phyloP scores from a whole-genome alignment of 352 stramenopile genomes.

The Phytophthora sp. region DNA sequence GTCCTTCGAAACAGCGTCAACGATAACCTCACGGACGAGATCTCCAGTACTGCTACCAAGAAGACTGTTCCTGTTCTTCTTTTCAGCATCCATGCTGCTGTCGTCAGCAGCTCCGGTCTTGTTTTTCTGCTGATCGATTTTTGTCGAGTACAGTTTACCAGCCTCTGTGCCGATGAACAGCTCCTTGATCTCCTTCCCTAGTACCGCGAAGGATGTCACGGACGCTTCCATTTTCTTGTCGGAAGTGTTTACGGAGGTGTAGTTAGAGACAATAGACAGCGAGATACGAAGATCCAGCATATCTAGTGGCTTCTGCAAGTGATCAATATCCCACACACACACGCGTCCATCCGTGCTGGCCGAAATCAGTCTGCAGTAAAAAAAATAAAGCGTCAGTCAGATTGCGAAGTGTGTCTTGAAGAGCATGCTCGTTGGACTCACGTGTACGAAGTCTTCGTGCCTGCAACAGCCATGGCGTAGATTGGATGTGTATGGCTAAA shows the following conservation, averaged over 20 bases:
- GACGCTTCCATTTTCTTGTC: constrained; percentile 90
- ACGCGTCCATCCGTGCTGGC: constrained; percentile 88
- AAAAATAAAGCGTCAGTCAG: constrained; percentile 5
- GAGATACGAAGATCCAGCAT: constrained; percentile 86
- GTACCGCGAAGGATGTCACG: constrained; percentile 82
- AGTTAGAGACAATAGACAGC: constrained; percentile 82
- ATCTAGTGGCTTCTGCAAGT: constrained; percentile 83
- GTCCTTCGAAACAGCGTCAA: constrained; percentile 65
- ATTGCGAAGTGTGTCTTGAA: background rate
- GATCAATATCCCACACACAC: constrained; percentile 86
- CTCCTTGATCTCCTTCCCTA: constrained; percentile 84
- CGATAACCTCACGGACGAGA: constrained; percentile 69
- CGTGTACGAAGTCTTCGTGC: constrained; percentile 84
- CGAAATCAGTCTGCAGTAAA: constrained; percentile 68
- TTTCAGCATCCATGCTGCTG: constrained; percentile 38
- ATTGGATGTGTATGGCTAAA: constrained; percentile 89
- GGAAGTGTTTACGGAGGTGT: constrained; percentile 62
- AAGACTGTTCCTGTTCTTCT: constrained; percentile 40
- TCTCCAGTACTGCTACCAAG: constrained; percentile 30
- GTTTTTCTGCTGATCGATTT: constrained; percentile 76
- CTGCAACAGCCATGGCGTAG: constrained; percentile 85
- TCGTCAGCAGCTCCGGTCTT: constrained; percentile 46
- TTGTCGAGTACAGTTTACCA: constrained; percentile 80
- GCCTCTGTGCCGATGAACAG: constrained; percentile 87
- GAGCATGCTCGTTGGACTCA: constrained; percentile 52